phyloP scores from a whole-genome alignment of 768 basidiomycete species.

The Calocera cornea region DNA sequence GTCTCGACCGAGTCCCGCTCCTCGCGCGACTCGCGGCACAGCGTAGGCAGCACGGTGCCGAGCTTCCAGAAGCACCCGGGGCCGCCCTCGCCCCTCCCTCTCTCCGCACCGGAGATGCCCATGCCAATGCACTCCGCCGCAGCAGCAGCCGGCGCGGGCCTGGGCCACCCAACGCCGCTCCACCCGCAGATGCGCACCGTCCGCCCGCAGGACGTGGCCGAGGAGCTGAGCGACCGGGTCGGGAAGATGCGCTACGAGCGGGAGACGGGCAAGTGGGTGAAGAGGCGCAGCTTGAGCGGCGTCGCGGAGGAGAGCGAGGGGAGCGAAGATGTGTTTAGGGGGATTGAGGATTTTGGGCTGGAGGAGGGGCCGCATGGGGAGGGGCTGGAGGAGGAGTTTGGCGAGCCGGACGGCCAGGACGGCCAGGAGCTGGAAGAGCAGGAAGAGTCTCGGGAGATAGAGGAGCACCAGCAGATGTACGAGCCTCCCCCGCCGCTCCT shows the following conservation, averaged over 20 bases:
- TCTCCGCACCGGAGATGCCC: too few species aligned
- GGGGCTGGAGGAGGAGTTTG: background rate
- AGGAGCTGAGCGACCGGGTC: constrained; percentile 56
- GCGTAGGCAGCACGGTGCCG: constrained; percentile 2
- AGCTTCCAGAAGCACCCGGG: constrained; percentile 10
- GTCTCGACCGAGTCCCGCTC: background rate
- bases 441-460: constrained; percentile 14
- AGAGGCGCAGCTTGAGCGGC: constrained; percentile 24
- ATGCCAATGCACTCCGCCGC: too few species aligned
- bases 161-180: constrained; percentile 40
- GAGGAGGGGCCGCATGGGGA: constrained; percentile 28
- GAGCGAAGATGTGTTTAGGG: constrained; percentile 83
- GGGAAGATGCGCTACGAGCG: constrained; percentile 83
- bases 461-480: background rate
- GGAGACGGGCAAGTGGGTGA: constrained; percentile 74
- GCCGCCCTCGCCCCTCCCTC: constrained; percentile 12
- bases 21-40: background rate
- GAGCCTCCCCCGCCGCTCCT: constrained; percentile 6
- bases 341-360: constrained; percentile 73
- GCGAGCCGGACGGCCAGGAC: too few species aligned
- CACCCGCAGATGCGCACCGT: constrained; percentile 59
- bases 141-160: too few species aligned
- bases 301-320: constrained; percentile 32
- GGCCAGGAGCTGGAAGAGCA: background rate
- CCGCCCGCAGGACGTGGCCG: constrained; percentile 57